Conservation (phyloP, 495 filamentous ascomycete genomes). For the Bacidia gigantensis region DNA sequence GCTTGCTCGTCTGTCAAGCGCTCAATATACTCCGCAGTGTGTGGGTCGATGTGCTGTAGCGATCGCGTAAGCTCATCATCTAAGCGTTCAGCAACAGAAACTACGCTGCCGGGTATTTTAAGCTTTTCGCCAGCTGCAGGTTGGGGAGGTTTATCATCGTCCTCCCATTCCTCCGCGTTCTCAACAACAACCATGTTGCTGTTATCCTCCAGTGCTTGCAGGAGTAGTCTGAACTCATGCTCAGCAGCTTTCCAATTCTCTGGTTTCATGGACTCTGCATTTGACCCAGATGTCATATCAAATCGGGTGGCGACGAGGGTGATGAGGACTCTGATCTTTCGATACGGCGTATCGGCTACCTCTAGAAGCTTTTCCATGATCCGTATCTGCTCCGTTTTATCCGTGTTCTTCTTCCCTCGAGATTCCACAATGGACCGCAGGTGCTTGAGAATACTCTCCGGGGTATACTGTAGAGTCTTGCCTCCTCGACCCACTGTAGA, state of each 20-base stretch:
- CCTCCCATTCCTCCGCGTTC: slow-evolving; percentile 94
- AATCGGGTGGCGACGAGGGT: slow-evolving; percentile 90
- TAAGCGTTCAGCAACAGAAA: slow-evolving; percentile 87
- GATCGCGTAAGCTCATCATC: slow-evolving; percentile 96
- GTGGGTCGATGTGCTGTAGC: slow-evolving; percentile 90
- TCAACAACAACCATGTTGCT: slow-evolving; percentile 72
- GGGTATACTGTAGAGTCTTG: slow-evolving; percentile 74
- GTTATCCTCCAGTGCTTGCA: slow-evolving; percentile 67
- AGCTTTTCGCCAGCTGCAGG: slow-evolving; percentile 58
- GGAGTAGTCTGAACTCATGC: slow-evolving; percentile 61
- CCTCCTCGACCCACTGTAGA: slow-evolving; percentile 75
- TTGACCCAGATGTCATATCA: slow-evolving; percentile 69
- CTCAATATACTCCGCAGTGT: slow-evolving; percentile 97
- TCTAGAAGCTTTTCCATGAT: slow-evolving; percentile 94
- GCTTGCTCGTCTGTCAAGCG: slow-evolving; percentile 78
- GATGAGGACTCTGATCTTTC: slow-evolving; percentile 82
- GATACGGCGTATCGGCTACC: slow-evolving; percentile 79
- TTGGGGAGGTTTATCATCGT: slow-evolving; percentile 82
- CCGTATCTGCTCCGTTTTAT: slow-evolving; percentile 83
- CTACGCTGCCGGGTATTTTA: slow-evolving; percentile 82
- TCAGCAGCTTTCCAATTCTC: slow-evolving; percentile 97
- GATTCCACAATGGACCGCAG: slow-evolving; percentile 86
- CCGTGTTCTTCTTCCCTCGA: slow-evolving; percentile 96
- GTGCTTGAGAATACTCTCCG: slow-evolving; percentile 97
- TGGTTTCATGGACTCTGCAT: slow-evolving; percentile 73